These are phyloP conservation scores for Taiozyma sp. DNA, from an alignment of 1,139 yeast genomes.

Conservation along the genomic window DNA sequence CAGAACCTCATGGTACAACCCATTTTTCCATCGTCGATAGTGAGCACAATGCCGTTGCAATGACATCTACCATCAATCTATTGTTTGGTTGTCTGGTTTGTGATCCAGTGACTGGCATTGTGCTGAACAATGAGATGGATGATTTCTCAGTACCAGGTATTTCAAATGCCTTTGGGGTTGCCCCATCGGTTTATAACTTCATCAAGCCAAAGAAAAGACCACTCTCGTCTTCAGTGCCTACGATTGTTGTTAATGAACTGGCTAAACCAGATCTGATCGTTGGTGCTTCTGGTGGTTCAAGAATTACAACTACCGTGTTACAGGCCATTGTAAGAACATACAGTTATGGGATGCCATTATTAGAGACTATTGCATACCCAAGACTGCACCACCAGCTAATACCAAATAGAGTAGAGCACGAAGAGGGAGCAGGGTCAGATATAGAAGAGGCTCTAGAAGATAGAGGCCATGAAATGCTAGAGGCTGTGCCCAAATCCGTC, in stretches of 20 bases:
- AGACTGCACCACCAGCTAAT: conserved; percentile 85
- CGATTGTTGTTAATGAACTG: conserved; percentile 52
- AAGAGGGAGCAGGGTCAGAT: conserved; percentile 37
- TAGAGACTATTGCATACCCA: conserved; percentile 72
- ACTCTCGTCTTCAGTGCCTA: conserved; percentile 77
- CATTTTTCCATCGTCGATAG: conserved; percentile 77
- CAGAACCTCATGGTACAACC: conserved; percentile 84
- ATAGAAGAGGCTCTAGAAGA: conserved; percentile 27
- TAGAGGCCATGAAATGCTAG: conserved; percentile 37
- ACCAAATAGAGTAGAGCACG: conserved; percentile 67
- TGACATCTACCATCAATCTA: conserved; percentile 90
- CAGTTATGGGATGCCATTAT: conserved; percentile 50
- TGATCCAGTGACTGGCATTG: conserved; percentile 77
- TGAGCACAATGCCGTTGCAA: conserved; percentile 65
- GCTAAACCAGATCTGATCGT: conserved; percentile 58
- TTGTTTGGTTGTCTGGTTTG: conserved; percentile 79
- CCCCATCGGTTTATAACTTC: conserved; percentile 78
- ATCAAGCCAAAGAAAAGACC: conserved; percentile 78
- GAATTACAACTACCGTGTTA: conserved; percentile 80
- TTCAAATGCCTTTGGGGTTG: conserved; percentile 72
- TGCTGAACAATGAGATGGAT: conserved; percentile 91
- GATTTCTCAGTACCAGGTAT: conserved; percentile 78
- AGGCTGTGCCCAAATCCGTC: conserved; percentile 37
- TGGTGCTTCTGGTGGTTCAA: conserved; percentile 95
- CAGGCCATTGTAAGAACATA: conserved; percentile 72